Evolutionary conservation across 2,329 filamentous ascomycete genomes (phyloP).

Genomic region (Malbranchea zuffiana): DNA sequence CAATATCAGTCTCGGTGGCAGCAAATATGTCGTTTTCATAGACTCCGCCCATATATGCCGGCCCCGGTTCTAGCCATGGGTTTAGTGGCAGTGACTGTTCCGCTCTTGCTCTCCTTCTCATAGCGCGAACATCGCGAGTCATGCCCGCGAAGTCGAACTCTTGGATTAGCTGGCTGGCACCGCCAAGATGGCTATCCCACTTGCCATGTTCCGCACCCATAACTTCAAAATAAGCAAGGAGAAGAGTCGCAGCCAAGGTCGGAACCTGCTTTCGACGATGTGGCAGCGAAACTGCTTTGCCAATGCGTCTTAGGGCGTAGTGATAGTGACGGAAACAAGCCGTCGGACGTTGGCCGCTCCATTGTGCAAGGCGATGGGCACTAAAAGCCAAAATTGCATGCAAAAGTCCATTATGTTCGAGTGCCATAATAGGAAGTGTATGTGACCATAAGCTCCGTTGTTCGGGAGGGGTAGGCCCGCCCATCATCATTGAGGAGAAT

Average conservation of each 20-base stretch:
- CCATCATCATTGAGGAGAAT: slow-evolving; percentile 54
- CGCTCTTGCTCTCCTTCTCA: slow-evolving; percentile 42
- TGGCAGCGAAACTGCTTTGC: slow-evolving; percentile 60
- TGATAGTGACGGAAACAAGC: slow-evolving; percentile 89
- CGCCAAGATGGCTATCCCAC: slow-evolving; percentile 86
- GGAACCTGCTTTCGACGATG: slow-evolving; percentile 61
- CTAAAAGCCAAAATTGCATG: slow-evolving; percentile 83
- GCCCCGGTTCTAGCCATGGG: slow-evolving; percentile 15
- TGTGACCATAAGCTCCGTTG: slow-evolving; percentile 55
- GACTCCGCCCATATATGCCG: slow-evolving; percentile 25
- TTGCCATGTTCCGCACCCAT: slow-evolving; percentile 90
- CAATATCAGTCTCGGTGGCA: slow-evolving; percentile 39
- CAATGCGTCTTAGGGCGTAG: slow-evolving; percentile 66
- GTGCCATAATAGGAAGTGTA: slow-evolving; percentile 69
- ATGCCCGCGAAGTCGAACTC: slow-evolving; percentile 71
- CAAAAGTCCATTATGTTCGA: slow-evolving; percentile 74
- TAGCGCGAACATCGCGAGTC: slow-evolving; percentile 57
- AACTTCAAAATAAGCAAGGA: slow-evolving; percentile 87
- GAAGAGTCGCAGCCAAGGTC: slow-evolving; percentile 75
- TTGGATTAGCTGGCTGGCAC: slow-evolving; percentile 67
- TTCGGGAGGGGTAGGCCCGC: slow-evolving; percentile 49
- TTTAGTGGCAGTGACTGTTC: slow-evolving; percentile 22
- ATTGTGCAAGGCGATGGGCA: slow-evolving; percentile 75
- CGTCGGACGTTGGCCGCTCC: slow-evolving; percentile 62
- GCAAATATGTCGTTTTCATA: slow-evolving; percentile 34